phyloP scores from a whole-genome alignment of 139 green algal genomes.

The Nannochloris sp. region DNA sequence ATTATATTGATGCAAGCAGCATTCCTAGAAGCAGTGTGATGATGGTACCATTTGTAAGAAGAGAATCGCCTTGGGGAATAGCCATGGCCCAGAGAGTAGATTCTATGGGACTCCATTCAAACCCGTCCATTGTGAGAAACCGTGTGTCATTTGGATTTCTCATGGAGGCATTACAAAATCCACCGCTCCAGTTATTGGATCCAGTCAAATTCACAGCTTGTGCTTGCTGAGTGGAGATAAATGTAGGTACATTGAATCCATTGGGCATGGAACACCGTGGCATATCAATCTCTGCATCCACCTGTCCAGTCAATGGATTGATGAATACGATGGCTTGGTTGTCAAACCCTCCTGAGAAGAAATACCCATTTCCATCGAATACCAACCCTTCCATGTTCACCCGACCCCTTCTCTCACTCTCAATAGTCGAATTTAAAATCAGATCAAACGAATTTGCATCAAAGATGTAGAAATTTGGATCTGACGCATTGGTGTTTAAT shows the following conservation, averaged over 20 bases:
- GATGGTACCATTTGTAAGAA: too few species aligned
- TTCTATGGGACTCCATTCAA: constrained; percentile 1
- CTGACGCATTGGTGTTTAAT: background rate
- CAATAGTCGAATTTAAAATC: background rate
- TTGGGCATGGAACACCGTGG: background rate
- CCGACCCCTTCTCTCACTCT: background rate
- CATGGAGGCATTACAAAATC: background rate
- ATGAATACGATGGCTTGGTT: background rate
- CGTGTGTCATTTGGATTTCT: background rate
- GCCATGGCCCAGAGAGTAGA: too few species aligned
- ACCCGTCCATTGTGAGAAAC: background rate
- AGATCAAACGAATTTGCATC: background rate
- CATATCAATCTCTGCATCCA: background rate
- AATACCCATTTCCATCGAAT: background rate
- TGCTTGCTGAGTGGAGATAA: background rate
- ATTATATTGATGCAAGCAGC: too few species aligned
- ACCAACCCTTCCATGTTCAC: constrained; percentile 1
- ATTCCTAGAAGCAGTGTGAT: too few species aligned
- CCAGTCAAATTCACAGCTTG: background rate
- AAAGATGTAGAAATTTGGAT: background rate
- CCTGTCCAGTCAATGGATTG: background rate
- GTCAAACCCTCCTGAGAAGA: background rate
- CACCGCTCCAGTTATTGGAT: background rate
- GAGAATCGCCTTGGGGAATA: too few species aligned
- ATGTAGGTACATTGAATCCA: background rate